phyloP scores from a whole-genome alignment of 345 rosid genomes.

The Aquilaria sinensis region DNA sequence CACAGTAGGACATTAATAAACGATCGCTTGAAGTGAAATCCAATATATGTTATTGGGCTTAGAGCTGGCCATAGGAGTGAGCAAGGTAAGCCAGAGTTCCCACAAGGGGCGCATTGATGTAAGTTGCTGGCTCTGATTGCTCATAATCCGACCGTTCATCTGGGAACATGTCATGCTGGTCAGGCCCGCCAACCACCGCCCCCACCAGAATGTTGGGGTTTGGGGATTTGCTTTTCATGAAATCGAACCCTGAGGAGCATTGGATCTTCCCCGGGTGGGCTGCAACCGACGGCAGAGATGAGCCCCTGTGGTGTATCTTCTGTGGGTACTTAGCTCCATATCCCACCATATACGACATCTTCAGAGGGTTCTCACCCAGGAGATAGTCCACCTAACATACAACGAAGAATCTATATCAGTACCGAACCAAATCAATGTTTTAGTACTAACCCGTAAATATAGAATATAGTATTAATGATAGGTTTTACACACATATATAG shows the following conservation, averaged over 20 bases:
- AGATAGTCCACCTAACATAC: slow-evolving; percentile 51
- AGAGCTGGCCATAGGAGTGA: slow-evolving; percentile 83
- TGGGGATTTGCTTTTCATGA: slow-evolving; percentile 51
- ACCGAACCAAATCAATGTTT: neutral
- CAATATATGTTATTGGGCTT: neutral
- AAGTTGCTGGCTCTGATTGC: slow-evolving; percentile 90
- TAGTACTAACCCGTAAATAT: neutral
- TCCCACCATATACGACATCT: slow-evolving; percentile 91
- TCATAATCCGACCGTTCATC: slow-evolving; percentile 64
- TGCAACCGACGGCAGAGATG: slow-evolving; percentile 65
- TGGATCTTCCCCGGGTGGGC: slow-evolving; percentile 55
- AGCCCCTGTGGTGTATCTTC: slow-evolving; percentile 86
- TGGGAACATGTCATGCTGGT: slow-evolving; percentile 52
- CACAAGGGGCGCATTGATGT: slow-evolving; percentile 85
- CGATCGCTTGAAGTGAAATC: neutral
- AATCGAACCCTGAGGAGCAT: slow-evolving; percentile 56
- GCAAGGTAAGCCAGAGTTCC: slow-evolving; percentile 73
- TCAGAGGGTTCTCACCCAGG: slow-evolving; percentile 76
- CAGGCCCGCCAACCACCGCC: slow-evolving; percentile 86
- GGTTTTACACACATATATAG: neutral
- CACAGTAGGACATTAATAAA: too few relatives aligned
- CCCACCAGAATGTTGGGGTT: slow-evolving; percentile 82
- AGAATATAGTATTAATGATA: neutral
- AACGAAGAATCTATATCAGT: too few relatives aligned
- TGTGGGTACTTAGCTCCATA: slow-evolving; percentile 65